phyloP scores from a whole-genome alignment of 495 filamentous ascomycete genomes.

The Pyronema domesticum region DNA sequence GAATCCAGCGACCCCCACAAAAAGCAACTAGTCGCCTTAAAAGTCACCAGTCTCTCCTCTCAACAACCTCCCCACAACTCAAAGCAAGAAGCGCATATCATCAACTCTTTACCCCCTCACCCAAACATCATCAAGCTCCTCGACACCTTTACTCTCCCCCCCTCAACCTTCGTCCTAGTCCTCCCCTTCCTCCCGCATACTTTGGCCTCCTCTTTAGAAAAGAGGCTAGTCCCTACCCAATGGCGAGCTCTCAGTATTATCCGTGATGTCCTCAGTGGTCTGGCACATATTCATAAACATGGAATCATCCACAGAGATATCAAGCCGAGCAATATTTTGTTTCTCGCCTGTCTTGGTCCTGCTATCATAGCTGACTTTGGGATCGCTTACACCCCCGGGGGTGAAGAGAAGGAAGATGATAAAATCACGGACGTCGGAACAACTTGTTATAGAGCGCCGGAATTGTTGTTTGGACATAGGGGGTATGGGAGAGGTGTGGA shows the following conservation, averaged over 20 bases:
- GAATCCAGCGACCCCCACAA: slow-evolving; percentile 3
- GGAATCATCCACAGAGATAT: slow-evolving; percentile 84
- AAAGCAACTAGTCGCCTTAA: slow-evolving; percentile 47
- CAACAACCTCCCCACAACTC: slow-evolving; percentile 67
- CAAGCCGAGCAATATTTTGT: slow-evolving; percentile 77
- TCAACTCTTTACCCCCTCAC: slow-evolving; percentile 33
- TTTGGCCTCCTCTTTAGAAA: slow-evolving; percentile 43
- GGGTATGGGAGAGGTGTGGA: slow-evolving; percentile 56
- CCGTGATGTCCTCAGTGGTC: slow-evolving; percentile 28
- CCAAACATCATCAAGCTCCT: slow-evolving; percentile 45
- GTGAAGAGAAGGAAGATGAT: slow-evolving; percentile 41
- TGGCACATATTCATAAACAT: slow-evolving; percentile 49
- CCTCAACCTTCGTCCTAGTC: slow-evolving; percentile 52
- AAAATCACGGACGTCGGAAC: slow-evolving; percentile 93
- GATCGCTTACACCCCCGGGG: slow-evolving; percentile 55
- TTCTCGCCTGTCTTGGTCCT: slow-evolving; percentile 41
- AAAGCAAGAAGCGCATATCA: slow-evolving; percentile 54
- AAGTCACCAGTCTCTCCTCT: slow-evolving; percentile 59
- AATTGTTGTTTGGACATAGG: slow-evolving; percentile 70
- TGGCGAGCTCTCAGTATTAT: slow-evolving; percentile 24
- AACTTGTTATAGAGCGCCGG: slow-evolving; percentile 74
- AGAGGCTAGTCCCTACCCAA: slow-evolving; percentile 13
- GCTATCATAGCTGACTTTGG: slow-evolving; percentile 81
- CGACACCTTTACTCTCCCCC: slow-evolving; percentile 51
- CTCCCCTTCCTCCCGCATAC: slow-evolving; percentile 70